phyloP scores from a whole-genome alignment of 139 green algal genomes.

The Gonium pectorale region DNA sequence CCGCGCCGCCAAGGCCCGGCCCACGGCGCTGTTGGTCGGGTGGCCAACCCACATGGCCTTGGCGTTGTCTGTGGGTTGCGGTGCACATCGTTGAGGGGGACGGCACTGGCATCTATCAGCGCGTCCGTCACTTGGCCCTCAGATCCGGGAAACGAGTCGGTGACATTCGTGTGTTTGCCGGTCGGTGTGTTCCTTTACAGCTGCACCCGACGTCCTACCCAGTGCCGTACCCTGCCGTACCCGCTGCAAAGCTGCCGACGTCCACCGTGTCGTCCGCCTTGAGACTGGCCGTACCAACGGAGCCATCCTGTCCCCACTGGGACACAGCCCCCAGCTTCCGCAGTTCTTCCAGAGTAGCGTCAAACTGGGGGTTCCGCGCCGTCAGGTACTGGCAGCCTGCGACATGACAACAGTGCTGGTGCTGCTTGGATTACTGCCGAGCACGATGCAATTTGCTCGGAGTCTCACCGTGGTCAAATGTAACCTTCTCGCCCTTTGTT shows the following conservation, averaged over 20 bases:
- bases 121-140: too few relatives aligned
- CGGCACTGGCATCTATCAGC: too few relatives aligned
- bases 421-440: background rate
- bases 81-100: too few relatives aligned
- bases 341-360: background rate
- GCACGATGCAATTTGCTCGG: background rate
- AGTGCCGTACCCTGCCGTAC: background rate
- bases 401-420: background rate
- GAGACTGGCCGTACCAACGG: background rate
- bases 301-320: background rate
- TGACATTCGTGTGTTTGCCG: too few relatives aligned
- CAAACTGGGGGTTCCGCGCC: background rate
- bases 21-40: slow-evolving; percentile 36
- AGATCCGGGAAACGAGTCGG: too few relatives aligned
- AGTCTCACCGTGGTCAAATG: slow-evolving; percentile 34
- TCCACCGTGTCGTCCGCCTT: background rate
- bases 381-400: slow-evolving; percentile 40
- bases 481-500: background rate
- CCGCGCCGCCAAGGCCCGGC: slow-evolving; percentile 10
- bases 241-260: background rate
- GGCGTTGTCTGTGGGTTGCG: background rate
- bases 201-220: too few relatives aligned
- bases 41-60: slow-evolving; percentile 27
- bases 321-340: background rate
- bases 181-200: too few relatives aligned